phyloP scores from a whole-genome alignment of 169 alveolate genomes.

The Plasmodium chabaudi region DNA sequence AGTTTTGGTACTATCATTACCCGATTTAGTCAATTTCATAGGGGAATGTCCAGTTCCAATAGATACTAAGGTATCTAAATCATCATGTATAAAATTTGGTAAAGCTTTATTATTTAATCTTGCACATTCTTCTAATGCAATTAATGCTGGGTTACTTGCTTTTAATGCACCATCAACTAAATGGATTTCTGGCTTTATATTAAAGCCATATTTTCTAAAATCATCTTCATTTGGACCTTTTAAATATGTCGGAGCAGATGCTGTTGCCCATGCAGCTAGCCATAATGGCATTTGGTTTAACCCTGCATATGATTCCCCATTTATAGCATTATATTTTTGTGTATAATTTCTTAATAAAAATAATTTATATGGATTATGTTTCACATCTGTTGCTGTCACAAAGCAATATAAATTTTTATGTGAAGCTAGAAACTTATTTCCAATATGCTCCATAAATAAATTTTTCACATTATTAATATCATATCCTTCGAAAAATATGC shows the following conservation, averaged over 20 bases:
- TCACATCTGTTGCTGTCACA: constrained; percentile 87
- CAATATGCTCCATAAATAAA: constrained; percentile 78
- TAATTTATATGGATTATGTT: constrained; percentile 81
- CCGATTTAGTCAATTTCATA: constrained; percentile 73
- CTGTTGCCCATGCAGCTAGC: constrained; percentile 90
- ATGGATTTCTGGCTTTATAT: constrained; percentile 81
- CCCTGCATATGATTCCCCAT: constrained; percentile 81
- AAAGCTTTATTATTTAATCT: constrained; percentile 59
- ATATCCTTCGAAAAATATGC: constrained; percentile 83
- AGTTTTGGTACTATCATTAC: constrained; percentile 6
- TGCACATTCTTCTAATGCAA: constrained; percentile 87
- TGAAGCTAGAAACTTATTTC: constrained; percentile 80
- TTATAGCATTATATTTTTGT: constrained; percentile 64
- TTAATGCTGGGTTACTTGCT: constrained; percentile 84
- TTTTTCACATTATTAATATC: constrained; percentile 75
- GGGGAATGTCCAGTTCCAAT: constrained; percentile 78
- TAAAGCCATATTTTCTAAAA: constrained; percentile 79
- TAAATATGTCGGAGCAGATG: constrained; percentile 87
- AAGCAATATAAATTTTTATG: constrained; percentile 76
- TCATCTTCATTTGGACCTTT: constrained; percentile 85
- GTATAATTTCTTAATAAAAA: constrained; percentile 84
- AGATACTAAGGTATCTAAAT: constrained; percentile 77
- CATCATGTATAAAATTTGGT: constrained; percentile 73
- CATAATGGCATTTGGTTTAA: constrained; percentile 86
- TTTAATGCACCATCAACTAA: constrained; percentile 86